Evolutionary conservation across 192 early-diverging fungal species (phyloP).

Genomic region (Rhizophagus clarus): DNA sequence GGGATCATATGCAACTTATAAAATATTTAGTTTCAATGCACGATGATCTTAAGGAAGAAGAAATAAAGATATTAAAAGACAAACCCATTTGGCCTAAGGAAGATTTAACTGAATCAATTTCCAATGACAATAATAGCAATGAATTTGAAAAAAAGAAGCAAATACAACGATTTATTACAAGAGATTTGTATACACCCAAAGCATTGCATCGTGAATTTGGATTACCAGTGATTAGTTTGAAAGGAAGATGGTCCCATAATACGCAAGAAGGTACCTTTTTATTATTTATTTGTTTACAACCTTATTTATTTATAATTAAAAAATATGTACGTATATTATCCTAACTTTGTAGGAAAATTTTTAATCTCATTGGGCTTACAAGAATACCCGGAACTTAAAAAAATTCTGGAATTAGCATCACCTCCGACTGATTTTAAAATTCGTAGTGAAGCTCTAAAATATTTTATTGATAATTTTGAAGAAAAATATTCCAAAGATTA

Average conservation of each 20-base stretch:
- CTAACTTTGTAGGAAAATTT: slow-evolving; percentile 43
- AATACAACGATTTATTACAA: slow-evolving; percentile 39
- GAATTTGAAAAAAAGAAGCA: too few relatives aligned
- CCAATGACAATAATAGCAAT: too few relatives aligned
- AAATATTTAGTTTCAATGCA: slow-evolving; percentile 71
- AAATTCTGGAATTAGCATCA: slow-evolving; percentile 47
- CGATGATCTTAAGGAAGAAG: slow-evolving; percentile 58
- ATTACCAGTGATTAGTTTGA: slow-evolving; percentile 74
- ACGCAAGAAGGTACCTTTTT: slow-evolving; percentile 23
- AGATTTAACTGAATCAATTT: slow-evolving; percentile 36
- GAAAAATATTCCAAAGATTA: slow-evolving; percentile 57
- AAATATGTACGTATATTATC: too few relatives aligned
- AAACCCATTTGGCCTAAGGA: slow-evolving; percentile 71
- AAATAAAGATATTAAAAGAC: slow-evolving; percentile 60
- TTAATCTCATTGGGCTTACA: slow-evolving; percentile 53
- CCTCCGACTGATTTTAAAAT: slow-evolving; percentile 31
- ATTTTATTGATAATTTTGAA: slow-evolving; percentile 74
- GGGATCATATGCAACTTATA: slow-evolving; percentile 80
- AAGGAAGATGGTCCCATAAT: slow-evolving; percentile 43
- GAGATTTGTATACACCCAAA: slow-evolving; percentile 71
- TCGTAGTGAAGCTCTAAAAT: slow-evolving; percentile 59
- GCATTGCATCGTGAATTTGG: slow-evolving; percentile 58
- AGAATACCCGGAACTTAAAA: slow-evolving; percentile 40
- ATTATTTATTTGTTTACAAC: too few relatives aligned
- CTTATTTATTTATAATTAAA: too few relatives aligned